Conservation (phyloP, 2,329 filamentous ascomycete genomes). For the Aspergillus terreus region DNA sequence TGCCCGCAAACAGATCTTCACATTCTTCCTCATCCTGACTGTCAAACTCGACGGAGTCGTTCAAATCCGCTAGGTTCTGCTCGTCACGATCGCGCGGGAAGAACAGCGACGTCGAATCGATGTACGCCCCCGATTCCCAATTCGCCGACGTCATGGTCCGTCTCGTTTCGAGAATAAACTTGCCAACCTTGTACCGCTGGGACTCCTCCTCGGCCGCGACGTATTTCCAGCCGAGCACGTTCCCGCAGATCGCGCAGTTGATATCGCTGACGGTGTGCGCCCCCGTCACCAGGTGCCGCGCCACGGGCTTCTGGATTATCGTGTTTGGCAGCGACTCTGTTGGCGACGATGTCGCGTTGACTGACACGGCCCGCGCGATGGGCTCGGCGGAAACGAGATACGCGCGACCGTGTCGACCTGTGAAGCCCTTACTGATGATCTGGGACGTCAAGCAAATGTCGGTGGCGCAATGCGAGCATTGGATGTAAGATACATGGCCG, state of each 20-base stretch:
- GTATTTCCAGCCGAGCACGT: constrained; percentile 62
- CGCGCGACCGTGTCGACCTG: constrained; percentile 60
- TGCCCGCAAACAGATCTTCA: constrained; percentile 60
- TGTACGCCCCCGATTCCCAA: constrained; percentile 46
- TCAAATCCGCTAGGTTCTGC: constrained; percentile 11
- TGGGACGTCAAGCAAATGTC: constrained; percentile 57
- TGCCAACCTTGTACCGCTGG: constrained; percentile 64
- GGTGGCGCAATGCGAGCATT: constrained; percentile 56
- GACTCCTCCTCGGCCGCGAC: constrained; percentile 58
- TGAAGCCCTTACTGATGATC: constrained; percentile 64
- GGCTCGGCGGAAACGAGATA: constrained; percentile 55
- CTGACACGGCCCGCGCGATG: constrained; percentile 25
- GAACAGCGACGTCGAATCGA: constrained; percentile 3
- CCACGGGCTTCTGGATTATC: constrained; percentile 52
- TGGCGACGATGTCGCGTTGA: constrained; percentile 24
- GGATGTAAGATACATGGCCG: constrained; percentile 53
- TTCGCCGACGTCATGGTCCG: constrained; percentile 47
- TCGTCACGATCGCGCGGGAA: neutral
- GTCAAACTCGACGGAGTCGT: constrained; percentile 55
- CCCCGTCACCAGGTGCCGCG: constrained; percentile 60
- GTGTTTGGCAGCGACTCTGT: constrained; percentile 55
- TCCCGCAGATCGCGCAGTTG: constrained; percentile 54
- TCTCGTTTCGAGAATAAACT: constrained; percentile 62
- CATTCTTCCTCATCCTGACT: constrained; percentile 65
- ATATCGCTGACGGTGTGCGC: constrained; percentile 61